Percentiles rank a stretch among this genome's conserved stretches.
These are phyloP conservation scores for Calonectria naviculata DNA, from an alignment of 2,329 filamentous ascomycete species.

Conservation along the genomic window DNA sequence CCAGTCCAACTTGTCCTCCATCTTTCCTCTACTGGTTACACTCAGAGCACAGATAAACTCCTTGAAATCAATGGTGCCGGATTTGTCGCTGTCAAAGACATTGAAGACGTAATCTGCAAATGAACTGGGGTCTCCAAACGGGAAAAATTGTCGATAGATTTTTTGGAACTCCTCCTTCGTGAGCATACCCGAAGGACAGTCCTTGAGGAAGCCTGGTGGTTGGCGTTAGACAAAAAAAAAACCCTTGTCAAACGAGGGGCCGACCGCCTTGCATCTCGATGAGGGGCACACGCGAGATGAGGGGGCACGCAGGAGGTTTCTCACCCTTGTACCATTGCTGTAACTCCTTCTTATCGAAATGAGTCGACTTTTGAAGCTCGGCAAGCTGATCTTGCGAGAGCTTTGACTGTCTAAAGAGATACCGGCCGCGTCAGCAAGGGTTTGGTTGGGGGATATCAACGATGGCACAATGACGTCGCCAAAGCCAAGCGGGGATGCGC, in stretches of 20 bases:
- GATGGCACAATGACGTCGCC: slow-evolving; percentile 39
- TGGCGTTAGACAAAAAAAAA: slow-evolving; percentile 27
- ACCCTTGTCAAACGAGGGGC: background rate
- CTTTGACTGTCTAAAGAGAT: slow-evolving; percentile 85
- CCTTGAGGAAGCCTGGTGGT: slow-evolving; percentile 88
- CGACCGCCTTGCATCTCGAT: background rate
- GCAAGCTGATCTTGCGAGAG: slow-evolving; percentile 95
- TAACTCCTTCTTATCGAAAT: slow-evolving; percentile 99
- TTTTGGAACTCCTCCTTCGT: slow-evolving; percentile 99
- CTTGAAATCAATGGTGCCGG: slow-evolving; percentile 98
- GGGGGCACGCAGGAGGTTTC: slow-evolving; percentile 39
- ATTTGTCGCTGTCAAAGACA: slow-evolving; percentile 98
- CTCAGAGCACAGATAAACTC: slow-evolving; percentile 99
- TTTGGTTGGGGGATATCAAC: slow-evolving; percentile 17
- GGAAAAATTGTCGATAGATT: slow-evolving; percentile 99
- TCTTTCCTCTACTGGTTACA: slow-evolving; percentile 96
- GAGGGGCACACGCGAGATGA: slow-evolving; percentile 14
- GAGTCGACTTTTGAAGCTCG: slow-evolving; percentile 95
- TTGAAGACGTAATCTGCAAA: slow-evolving; percentile 99
- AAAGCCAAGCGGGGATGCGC: slow-evolving; percentile 31
- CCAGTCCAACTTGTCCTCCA: slow-evolving; percentile 99
- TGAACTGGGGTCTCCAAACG: slow-evolving; percentile 95
- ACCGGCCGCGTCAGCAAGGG: slow-evolving; percentile 33
- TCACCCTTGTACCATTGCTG: slow-evolving; percentile 99
- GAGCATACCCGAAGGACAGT: slow-evolving; percentile 96